Evolutionary conservation across 176 grass and related monocot genomes (phyloP).

Genomic region (Puccinellia tenuiflora): DNA sequence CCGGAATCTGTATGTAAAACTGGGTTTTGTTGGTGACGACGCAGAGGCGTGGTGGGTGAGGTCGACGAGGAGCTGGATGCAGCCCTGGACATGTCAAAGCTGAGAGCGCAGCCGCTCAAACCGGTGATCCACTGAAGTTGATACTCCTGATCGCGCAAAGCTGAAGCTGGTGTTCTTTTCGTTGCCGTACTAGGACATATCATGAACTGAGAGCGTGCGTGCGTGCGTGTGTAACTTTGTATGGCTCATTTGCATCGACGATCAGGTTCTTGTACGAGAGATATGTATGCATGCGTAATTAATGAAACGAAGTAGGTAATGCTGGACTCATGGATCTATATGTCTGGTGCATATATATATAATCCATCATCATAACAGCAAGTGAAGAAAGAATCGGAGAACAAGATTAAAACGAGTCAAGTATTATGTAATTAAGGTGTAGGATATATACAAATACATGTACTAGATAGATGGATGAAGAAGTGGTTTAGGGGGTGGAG

Average conservation of each 20-base stretch:
- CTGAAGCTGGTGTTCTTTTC: too few relatives aligned
- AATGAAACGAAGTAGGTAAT: neutral
- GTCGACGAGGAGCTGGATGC: conserved; percentile 85
- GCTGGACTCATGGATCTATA: neutral
- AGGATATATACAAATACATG: too few relatives aligned
- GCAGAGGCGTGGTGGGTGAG: conserved; percentile 81
- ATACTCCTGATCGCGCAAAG: too few relatives aligned
- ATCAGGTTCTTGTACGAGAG: neutral
- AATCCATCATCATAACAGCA: neutral
- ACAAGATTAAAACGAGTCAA: too few relatives aligned
- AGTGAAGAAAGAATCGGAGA: too few relatives aligned
- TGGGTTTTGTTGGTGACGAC: neutral
- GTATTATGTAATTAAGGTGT: too few relatives aligned
- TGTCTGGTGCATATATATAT: neutral
- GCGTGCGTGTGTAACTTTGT: neutral
- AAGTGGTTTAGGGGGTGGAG: too few relatives aligned
- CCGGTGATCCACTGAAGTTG: conserved; percentile 62
- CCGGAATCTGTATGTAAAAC: neutral
- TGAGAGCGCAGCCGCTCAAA: conserved; percentile 78
- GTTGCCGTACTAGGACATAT: neutral
- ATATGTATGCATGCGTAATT: neutral
- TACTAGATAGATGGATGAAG: too few relatives aligned
- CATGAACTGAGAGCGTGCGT: neutral
- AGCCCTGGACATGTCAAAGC: conserved; percentile 60
- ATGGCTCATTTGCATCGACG: neutral